A percentile compares a stretch with the other conserved stretches of the same genome.
These are phyloP conservation scores for Macadamia integrifolia DNA, from an alignment of 164 flowering plant species.

Conservation along the genomic window DNA sequence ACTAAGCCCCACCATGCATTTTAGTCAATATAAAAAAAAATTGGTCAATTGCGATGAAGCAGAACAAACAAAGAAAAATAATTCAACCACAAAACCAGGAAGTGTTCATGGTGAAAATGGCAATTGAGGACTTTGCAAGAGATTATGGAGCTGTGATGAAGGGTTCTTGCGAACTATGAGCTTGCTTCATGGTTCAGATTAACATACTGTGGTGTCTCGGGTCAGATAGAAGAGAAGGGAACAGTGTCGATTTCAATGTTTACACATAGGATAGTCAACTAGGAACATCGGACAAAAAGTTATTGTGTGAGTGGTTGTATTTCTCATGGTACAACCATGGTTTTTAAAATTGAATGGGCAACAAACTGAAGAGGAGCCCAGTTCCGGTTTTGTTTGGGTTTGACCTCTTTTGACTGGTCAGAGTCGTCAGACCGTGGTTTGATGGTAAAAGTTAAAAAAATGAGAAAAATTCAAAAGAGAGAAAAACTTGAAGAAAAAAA, in stretches of 20 bases:
- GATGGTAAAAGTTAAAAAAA: too few species aligned
- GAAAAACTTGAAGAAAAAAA: too few species aligned
- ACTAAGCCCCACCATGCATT: background rate
- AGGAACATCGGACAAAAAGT: too few species aligned
- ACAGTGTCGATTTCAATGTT: background rate
- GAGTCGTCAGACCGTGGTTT: too few species aligned
- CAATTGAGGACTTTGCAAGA: background rate
- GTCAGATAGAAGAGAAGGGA: background rate
- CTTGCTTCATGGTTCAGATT: background rate
- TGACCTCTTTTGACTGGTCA: too few species aligned
- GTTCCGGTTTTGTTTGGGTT: too few species aligned
- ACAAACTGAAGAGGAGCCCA: too few species aligned
- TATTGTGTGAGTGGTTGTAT: background rate
- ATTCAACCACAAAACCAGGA: background rate
- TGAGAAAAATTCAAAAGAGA: too few species aligned
- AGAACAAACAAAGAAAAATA: background rate
- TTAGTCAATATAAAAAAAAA: background rate
- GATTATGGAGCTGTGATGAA: background rate
- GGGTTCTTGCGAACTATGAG: background rate
- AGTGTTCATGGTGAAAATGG: background rate
- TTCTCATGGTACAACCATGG: background rate
- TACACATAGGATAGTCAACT: background rate
- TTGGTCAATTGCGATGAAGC: background rate
- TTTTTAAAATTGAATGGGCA: too few species aligned
- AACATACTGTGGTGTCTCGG: background rate